phyloP scores from a whole-genome alignment of 1,284 basidiomycete species.

The Ceratobasidium papillatum region DNA sequence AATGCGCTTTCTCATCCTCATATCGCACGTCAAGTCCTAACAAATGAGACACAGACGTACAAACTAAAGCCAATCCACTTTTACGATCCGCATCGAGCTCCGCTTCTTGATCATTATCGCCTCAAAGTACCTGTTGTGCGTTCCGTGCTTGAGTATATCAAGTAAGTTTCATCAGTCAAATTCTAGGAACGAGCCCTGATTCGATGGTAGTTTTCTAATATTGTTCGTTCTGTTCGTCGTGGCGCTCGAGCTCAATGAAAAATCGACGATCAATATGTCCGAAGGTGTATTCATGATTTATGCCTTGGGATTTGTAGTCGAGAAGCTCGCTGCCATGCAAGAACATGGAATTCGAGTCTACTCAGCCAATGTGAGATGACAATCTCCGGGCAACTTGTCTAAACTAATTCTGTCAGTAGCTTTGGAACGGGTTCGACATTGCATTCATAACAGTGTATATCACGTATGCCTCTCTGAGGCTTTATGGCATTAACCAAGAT shows the following conservation, averaged over 20 bases:
- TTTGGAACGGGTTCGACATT: constrained; percentile 89
- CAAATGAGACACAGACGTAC: constrained; percentile 71
- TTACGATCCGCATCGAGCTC: constrained; percentile 92
- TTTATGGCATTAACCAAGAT: constrained; percentile 74
- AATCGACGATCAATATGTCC: constrained; percentile 65
- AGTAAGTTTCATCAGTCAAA: constrained; percentile 57
- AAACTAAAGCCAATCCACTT: constrained; percentile 92
- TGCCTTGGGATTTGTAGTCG: constrained; percentile 86
- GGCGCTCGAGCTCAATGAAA: constrained; percentile 78
- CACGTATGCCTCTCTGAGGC: constrained; percentile 74
- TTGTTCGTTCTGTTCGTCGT: constrained; percentile 85
- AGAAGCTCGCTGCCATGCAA: constrained; percentile 92
- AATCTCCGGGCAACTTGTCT: neutral
- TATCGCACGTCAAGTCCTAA: constrained; percentile 14
- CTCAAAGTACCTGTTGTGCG: constrained; percentile 93
- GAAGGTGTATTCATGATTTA: constrained; percentile 85
- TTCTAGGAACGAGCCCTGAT: neutral
- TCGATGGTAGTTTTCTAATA: constrained; percentile 72
- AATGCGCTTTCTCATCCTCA: constrained; percentile 49
- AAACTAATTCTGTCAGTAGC: constrained; percentile 7
- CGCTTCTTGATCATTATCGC: constrained; percentile 91
- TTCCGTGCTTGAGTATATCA: constrained; percentile 85
- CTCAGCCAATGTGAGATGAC: constrained; percentile 43
- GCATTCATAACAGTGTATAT: constrained; percentile 84
- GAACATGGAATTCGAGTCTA: constrained; percentile 81